These are phyloP conservation scores for Acanthamoeba castellanii DNA, from an alignment of 208 protist genomes.

Conservation along the genomic window DNA sequence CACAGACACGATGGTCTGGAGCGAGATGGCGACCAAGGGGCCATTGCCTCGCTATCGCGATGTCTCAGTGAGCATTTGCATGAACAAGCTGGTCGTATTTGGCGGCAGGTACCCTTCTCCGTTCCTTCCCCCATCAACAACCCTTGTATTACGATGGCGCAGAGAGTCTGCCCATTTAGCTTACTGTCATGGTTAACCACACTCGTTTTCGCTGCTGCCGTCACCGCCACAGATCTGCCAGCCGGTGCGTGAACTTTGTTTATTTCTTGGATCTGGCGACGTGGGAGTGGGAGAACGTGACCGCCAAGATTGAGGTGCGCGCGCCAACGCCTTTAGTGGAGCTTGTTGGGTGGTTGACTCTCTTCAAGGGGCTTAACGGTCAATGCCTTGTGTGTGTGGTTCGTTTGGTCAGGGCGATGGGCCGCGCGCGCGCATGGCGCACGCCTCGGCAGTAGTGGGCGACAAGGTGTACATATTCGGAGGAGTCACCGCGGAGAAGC, in stretches of 20 bases:
- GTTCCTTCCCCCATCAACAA: not conserved
- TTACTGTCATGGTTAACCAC: not conserved
- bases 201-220: not conserved
- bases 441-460: slow-evolving; percentile 54
- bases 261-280: slow-evolving; percentile 59
- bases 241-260: slow-evolving; percentile 18
- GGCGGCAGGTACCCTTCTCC: slow-evolving; percentile 3
- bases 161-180: not conserved
- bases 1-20: slow-evolving; percentile 36
- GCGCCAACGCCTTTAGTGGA: not conserved
- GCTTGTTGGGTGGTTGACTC: not conserved
- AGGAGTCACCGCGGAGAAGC: slow-evolving; percentile 48
- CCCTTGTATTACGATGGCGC: not conserved
- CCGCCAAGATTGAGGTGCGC: slow-evolving; percentile 14
- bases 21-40: slow-evolving; percentile 22
- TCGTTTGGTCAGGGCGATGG: not conserved
- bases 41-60: slow-evolving; percentile 43
- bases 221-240: slow-evolving; percentile 5
- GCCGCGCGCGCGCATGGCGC: slow-evolving; percentile 42
- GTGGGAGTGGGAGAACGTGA: slow-evolving; percentile 52
- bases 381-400: not conserved
- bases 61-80: slow-evolving; percentile 44
- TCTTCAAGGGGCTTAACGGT: not conserved
- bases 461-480: slow-evolving; percentile 72
- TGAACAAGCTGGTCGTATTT: slow-evolving; percentile 34